Base-by-base conservation (phyloP, 1,139 yeast species). In the Tardiomyces digboiensis region DNA sequence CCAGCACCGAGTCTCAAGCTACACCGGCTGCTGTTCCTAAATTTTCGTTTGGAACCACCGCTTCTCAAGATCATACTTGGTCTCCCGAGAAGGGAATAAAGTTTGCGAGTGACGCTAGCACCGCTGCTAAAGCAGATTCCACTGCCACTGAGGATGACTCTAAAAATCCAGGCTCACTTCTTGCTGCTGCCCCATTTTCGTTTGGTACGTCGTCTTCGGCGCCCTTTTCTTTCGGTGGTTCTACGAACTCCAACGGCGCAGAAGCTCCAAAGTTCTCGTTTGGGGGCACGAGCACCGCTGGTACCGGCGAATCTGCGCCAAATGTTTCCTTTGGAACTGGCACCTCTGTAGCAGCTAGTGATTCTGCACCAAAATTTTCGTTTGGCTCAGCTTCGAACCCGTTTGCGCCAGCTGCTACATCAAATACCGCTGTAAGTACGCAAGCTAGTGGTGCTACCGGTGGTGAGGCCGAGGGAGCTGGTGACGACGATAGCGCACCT, bases 31-130 rank as follows among this genome's bases (percentile, higher is more conserved):
- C n/a, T n/a, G n/a, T n/a, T n/a, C 33, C 33, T 39, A 42, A 42
- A 38, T 44, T 44, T 42, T 23, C n/a, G 21, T 44, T 42, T 46
- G 42, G 43, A 44, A 19, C 39, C 46, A 21, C 46, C 12, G 12
- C 29, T 8, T 3, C 46, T 20, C 16, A 23, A 2, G 46, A 51
- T 23, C 52, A 52, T 19, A 46, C 53, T 7, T 64, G 68, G 68
- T 51, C 62, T 12, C 67, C 67, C 2, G 65, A 60, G 29, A 55
- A 58, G 44, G 61, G 61, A 10, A 59, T 64, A 50, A 62, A 60
- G 49, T 62, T 64, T 48, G 65, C 45, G 33, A 8, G 19, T 38
- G 46, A 33, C 16, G 16, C 19, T 2, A 21, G 36, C 14, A 19
- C 22, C 33, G 36, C 22, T 14, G 42, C 29, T 2, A 38, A 42